A percentile compares a stretch with the other conserved stretches of the same genome.
Conservation (phyloP, 768 basidiomycete genomes). For the Gyrodon lividus region DNA sequence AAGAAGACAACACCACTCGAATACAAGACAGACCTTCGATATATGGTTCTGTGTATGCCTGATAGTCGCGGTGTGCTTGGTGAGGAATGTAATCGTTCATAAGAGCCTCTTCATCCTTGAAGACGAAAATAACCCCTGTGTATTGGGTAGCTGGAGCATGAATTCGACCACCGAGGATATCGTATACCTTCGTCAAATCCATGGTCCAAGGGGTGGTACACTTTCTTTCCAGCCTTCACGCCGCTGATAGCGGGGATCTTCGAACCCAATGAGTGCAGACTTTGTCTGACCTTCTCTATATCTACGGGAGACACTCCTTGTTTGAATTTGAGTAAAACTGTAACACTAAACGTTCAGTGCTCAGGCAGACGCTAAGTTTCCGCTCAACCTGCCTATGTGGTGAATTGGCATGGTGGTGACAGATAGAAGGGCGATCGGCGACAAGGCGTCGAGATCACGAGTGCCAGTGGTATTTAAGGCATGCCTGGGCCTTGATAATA, state of each 20-base stretch:
- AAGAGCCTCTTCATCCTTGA: constrained; percentile 17
- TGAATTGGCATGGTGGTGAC: constrained; percentile 14
- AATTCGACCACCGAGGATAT: not conserved
- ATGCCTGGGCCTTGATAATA: not conserved
- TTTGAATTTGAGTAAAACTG: constrained; percentile 26
- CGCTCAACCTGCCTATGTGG: constrained; percentile 22
- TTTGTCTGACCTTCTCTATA: not conserved
- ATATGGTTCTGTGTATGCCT: constrained; percentile 3
- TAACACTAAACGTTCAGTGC: not conserved
- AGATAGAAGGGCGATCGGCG: not conserved
- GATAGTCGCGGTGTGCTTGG: constrained; percentile 13
- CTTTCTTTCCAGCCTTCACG: constrained; percentile 10
- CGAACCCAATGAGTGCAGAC: constrained; percentile 9
- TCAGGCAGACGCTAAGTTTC: not conserved
- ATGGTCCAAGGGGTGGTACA: constrained; percentile 20
- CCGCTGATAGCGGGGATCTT: constrained; percentile 19
- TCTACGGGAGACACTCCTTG: constrained; percentile 10
- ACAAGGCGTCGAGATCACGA: not conserved
- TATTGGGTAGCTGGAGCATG: not conserved
- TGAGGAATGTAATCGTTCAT: constrained; percentile 11
- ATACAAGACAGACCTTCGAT: constrained; percentile 17
- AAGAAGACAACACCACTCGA: not conserved
- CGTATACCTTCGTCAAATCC: constrained; percentile 23
- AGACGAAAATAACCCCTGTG: constrained; percentile 23
- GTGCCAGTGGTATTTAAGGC: not conserved